Percentiles rank a stretch among this genome's conserved stretches.
Conservation (phyloP, 2,329 filamentous ascomycete species). For the Seiridium unicorne region DNA sequence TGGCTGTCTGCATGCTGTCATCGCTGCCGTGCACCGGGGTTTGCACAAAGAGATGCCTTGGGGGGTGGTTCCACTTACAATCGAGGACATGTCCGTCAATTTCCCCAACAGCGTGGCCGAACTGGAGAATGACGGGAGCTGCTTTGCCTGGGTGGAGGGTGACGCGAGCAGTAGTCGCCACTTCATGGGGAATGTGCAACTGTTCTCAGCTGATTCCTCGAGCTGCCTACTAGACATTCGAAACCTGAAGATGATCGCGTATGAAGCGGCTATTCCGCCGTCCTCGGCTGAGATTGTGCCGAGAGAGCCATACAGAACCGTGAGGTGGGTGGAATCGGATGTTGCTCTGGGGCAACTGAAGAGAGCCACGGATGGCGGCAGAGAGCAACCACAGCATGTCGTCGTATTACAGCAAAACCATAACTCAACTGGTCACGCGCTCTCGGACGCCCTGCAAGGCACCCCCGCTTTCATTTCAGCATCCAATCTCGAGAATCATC, state of each 20-base stretch:
- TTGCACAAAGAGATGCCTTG: conserved; percentile 16
- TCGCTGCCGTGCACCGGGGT: conserved; percentile 15
- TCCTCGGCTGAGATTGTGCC: not conserved
- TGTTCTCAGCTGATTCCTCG: not conserved
- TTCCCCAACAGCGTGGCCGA: conserved; percentile 4
- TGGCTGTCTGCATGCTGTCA: conserved; percentile 19
- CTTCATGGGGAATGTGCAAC: conserved; percentile 15
- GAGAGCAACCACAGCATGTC: too few relatives aligned
- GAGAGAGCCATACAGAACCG: not conserved
- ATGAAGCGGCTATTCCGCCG: conserved; percentile 19
- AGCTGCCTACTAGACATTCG: conserved; percentile 12
- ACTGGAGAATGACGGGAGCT: conserved; percentile 6
- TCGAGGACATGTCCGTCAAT: conserved; percentile 12
- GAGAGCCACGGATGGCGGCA: too few relatives aligned
- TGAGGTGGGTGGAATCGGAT: not conserved
- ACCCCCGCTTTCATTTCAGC: too few relatives aligned
- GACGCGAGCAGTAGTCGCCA: conserved; percentile 10
- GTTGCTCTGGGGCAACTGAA: too few relatives aligned
- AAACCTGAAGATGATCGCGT: conserved; percentile 16
- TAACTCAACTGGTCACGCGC: too few relatives aligned
- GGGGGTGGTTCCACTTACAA: conserved; percentile 15
- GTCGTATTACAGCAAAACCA: too few relatives aligned
- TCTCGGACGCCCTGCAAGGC: too few relatives aligned
- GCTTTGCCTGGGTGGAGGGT: conserved; percentile 12
- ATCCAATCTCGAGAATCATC: too few relatives aligned